Conservation (phyloP, 2,329 filamentous ascomycete species). For the Macrophomina phaseolina region DNA sequence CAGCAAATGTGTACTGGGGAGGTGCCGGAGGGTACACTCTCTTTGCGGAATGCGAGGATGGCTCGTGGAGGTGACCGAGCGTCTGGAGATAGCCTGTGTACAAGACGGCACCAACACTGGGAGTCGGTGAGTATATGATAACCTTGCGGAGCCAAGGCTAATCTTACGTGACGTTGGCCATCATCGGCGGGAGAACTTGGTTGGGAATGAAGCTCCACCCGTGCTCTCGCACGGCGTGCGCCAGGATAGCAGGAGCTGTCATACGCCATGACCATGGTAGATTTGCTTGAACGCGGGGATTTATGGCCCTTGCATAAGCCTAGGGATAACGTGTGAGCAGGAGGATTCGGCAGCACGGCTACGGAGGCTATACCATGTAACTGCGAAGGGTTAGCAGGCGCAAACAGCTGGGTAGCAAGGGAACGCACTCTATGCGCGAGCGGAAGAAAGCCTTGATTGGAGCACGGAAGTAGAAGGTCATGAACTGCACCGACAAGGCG, state of each 20-base stretch:
- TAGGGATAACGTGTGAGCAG: slow-evolving; percentile 35
- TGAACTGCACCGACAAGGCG: slow-evolving; percentile 78
- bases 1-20: slow-evolving; percentile 67
- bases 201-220: slow-evolving; percentile 78
- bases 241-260: slow-evolving; percentile 73
- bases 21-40: slow-evolving; percentile 73
- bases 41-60: slow-evolving; percentile 64
- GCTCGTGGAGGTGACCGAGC: slow-evolving; percentile 69
- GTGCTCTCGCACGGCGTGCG: slow-evolving; percentile 69
- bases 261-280: slow-evolving; percentile 65
- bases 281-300: slow-evolving; percentile 57
- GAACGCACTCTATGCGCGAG: slow-evolving; percentile 81
- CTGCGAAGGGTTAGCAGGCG: slow-evolving; percentile 41
- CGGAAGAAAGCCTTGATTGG: slow-evolving; percentile 93
- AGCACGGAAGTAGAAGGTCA: slow-evolving; percentile 83
- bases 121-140: background rate
- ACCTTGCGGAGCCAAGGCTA: slow-evolving; percentile 27
- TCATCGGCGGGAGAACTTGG: slow-evolving; percentile 75
- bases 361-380: slow-evolving; percentile 54
- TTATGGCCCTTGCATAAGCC: slow-evolving; percentile 69
- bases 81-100: slow-evolving; percentile 79
- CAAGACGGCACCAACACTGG: slow-evolving; percentile 71
- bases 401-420: background rate
- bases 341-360: background rate
- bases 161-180: slow-evolving; percentile 70